Evolutionary conservation across 495 filamentous ascomycete species (phyloP), one percentile per base, ranked within the genome.

Genomic region (Tuber microsphaerosporum): DNA sequence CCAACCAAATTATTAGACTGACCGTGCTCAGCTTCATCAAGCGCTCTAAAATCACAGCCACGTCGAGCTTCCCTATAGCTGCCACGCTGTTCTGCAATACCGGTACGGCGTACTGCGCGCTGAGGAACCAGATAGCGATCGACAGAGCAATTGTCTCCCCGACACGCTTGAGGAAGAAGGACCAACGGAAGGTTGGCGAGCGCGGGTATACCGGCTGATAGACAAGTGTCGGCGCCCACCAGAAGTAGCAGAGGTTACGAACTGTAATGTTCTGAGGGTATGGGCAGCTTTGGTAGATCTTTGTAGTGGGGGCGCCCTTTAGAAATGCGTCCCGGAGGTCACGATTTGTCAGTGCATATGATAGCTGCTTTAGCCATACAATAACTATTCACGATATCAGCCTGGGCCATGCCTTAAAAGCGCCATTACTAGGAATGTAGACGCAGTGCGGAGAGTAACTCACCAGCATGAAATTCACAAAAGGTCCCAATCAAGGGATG

Each of bases 171-270:
- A 88, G 84, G 37, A 99, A 92, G 82, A 97, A 97, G 3, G 88
- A 81, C 92, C 93, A 97, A 61, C 94, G 89, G 79, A 97, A 92
- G 44, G 87, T 86, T 1, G 86, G 83, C 22, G 90, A 91, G 65
- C 93, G 91, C 17, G 95, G 95, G 82, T 99, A 99, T 17, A 96
- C 93, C 1, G 95, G 94, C 84, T 99, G 95, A 84, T 99, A 99
- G 72, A 98, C 92, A 34, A 99, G 87, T 0, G 95, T 99, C 1
- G 95, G 95, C 0, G 95, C 95, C 88, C 94, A 93, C 93, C 95
- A 97, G 80, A 98, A 99, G 85, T 98, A 99, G 61, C 86, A 87
- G 9, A 99, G 85, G 83, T 99, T 99, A 8, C 86, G 82, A 75
- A 96, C 86, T 9, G 93, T 97, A 83, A 98, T 91, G 84, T 98